These are phyloP conservation scores for Chrysosporium queenslandicum DNA, from an alignment of 2,329 filamentous ascomycete genomes.

Conservation along the genomic window DNA sequence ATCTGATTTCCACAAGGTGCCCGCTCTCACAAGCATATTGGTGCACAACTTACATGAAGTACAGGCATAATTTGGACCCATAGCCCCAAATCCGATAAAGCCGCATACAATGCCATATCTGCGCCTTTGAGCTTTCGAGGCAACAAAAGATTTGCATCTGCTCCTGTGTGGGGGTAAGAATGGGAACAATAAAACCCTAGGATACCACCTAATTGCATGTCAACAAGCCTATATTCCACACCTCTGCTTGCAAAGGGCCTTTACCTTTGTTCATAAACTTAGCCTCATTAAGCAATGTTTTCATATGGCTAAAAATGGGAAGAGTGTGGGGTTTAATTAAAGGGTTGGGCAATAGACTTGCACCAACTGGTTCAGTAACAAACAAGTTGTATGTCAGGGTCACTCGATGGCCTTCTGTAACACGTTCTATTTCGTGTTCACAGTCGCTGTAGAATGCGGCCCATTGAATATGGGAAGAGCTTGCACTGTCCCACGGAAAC, in stretches of 20 bases:
- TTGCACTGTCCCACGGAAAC: slow-evolving; percentile 24
- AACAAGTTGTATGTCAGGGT: slow-evolving; percentile 54
- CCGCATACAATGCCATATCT: slow-evolving; percentile 37
- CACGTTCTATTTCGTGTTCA: slow-evolving; percentile 34
- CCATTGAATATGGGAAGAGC: slow-evolving; percentile 25
- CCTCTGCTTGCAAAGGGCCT: neutral
- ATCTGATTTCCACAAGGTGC: neutral
- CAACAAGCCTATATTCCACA: neutral
- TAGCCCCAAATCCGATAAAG: slow-evolving; percentile 28
- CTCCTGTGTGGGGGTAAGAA: slow-evolving; percentile 38
- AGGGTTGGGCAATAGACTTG: slow-evolving; percentile 13
- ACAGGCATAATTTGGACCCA: slow-evolving; percentile 27
- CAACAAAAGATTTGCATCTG: slow-evolving; percentile 18
- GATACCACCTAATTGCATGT: slow-evolving; percentile 29
- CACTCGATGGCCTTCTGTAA: slow-evolving; percentile 45
- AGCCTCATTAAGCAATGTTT: slow-evolving; percentile 24
- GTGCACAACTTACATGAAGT: neutral
- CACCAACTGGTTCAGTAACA: slow-evolving; percentile 28
- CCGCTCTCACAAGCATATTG: neutral
- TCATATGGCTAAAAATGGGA: slow-evolving; percentile 30
- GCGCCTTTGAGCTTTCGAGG: slow-evolving; percentile 39
- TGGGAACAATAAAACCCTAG: slow-evolving; percentile 42
- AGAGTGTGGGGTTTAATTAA: slow-evolving; percentile 27
- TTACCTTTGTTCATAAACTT: slow-evolving; percentile 33
- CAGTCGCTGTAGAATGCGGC: slow-evolving; percentile 33